These are phyloP conservation scores for Cytospora piceae DNA, from an alignment of 2,329 filamentous ascomycete species.

Conservation along the genomic window DNA sequence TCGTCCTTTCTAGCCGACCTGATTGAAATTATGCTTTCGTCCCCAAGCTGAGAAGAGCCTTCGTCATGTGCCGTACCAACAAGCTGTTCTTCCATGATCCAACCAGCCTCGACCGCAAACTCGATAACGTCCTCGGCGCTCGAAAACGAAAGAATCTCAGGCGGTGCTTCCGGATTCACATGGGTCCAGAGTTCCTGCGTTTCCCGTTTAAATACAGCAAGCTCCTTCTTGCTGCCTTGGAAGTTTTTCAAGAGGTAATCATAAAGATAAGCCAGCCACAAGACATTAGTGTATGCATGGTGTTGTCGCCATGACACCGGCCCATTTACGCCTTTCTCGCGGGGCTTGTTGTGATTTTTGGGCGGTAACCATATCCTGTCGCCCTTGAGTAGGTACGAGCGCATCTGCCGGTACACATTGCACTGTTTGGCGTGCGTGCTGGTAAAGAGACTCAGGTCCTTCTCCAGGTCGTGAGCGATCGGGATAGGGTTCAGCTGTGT, in stretches of 20 bases:
- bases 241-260: constrained; percentile 55
- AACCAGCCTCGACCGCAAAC: constrained; percentile 61
- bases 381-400: constrained; percentile 57
- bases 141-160: constrained; percentile 53
- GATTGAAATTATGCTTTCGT: constrained; percentile 31
- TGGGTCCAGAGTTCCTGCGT: constrained; percentile 59
- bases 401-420: constrained; percentile 65
- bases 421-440: constrained; percentile 64
- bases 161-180: constrained; percentile 55
- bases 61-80: constrained; percentile 30
- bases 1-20: constrained; percentile 19
- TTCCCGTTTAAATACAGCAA: constrained; percentile 50
- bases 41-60: constrained; percentile 30
- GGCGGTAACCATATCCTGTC: constrained; percentile 56
- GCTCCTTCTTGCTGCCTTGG: constrained; percentile 49
- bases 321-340: constrained; percentile 50
- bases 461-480: constrained; percentile 62
- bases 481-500: constrained; percentile 42
- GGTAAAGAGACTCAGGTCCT: constrained; percentile 62
- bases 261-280: constrained; percentile 68
- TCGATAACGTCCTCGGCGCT: constrained; percentile 60
- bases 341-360: constrained; percentile 50
- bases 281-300: constrained; percentile 65
- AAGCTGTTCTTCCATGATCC: constrained; percentile 59
- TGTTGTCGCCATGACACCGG: constrained; percentile 58